Evolutionary conservation across 2,329 filamentous ascomycete species (phyloP), one percentile per base, ranked within the genome.

Genomic region (Penicillium vulpinum): DNA sequence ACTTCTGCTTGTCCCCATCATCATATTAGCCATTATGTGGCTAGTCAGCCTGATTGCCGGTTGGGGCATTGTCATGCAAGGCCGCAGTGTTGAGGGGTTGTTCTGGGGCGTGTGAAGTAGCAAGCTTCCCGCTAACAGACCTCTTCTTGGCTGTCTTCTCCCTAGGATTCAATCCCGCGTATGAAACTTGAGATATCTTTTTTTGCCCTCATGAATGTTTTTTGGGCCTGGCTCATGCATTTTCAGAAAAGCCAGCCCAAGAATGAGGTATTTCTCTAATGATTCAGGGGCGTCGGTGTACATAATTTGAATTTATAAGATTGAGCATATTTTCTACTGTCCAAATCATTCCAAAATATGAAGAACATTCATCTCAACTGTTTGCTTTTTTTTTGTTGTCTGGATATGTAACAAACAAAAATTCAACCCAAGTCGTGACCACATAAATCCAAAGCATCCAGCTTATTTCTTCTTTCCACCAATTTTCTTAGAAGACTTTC

Each of bases 21-120:
- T 84, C n/a, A 76, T 85, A 2, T 81, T 85, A 46, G 80, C 79
- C 2, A 76, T 87, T 28, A 67, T 88, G 26, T 89, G 85, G 85
- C 65, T 79, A n/a, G 69, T 80, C 18, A 79, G 78, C 63, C 66
- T 81, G 54, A 77, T 81, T 63, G 71, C 73, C 5, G 77, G 77
- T 24, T 78, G 78, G 73, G 75, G 78, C 9, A 65, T 80, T 50
- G 75, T 79, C 31, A 74, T 75, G 59, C 75, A 77, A 60, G 78
- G 77, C 7, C 69, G 64, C n/a, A 70, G 71, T 21, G 76, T 78
- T 18, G 69, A 71, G 56, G 75, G 76, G 36, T 57, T 80, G 57
- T 79, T 80, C 58, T 76, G 76, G 73, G 77, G 77, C 3, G 70
- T 78, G 44, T 75, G 57, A 68, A 35, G 22, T 43, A 21, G 26